Evolutionary conservation across 2,329 filamentous ascomycete species (phyloP), one percentile per base, ranked within the genome.

Genomic region (Annulohypoxylon truncatum): DNA sequence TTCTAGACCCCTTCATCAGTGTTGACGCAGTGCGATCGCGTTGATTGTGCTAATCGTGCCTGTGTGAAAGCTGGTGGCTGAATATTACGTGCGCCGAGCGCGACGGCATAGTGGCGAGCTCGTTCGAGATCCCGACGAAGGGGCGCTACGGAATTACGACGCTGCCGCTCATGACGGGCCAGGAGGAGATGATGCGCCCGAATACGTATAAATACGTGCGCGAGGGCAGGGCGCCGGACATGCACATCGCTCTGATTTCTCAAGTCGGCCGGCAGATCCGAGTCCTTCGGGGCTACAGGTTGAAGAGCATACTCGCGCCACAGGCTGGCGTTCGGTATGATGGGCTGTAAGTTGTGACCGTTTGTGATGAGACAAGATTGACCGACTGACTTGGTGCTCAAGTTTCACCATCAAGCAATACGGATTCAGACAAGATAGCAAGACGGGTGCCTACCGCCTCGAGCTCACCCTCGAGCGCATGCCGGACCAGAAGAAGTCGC

Each of bases 11-110:
- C 9, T n/a, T 6, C 24, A 20, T 2, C 12, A 6, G 9, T 18
- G 8, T 10, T 44, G 4, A 22, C 29, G 15, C 20, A 0, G 13
- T 18, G 6, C 10, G 8, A n/a, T n/a, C n/a, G n/a, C n/a, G n/a
- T n/a, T n/a, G n/a, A n/a, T n/a, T n/a, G n/a, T n/a, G n/a, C n/a
- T n/a, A n/a, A n/a, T n/a, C n/a, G n/a, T n/a, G n/a, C n/a, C n/a
- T n/a, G n/a, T n/a, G n/a, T n/a, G n/a, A n/a, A 57, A 88, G 86
- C 59, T 89, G 84, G 86, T 89, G 86, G 85, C 74, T 86, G 15
- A 85, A 86, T 56, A 77, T 87, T 29, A 82, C 84, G 33, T 87
- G 85, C 68, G 86, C 85, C 1, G 79, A 83, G 63, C 81, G 84
- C 26, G 86, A 89, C 69, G 85, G 86, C 18, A 84, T 88, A 15